phyloP scores from a whole-genome alignment of 805 yeast species.

The Suhomyces pyralidae region DNA sequence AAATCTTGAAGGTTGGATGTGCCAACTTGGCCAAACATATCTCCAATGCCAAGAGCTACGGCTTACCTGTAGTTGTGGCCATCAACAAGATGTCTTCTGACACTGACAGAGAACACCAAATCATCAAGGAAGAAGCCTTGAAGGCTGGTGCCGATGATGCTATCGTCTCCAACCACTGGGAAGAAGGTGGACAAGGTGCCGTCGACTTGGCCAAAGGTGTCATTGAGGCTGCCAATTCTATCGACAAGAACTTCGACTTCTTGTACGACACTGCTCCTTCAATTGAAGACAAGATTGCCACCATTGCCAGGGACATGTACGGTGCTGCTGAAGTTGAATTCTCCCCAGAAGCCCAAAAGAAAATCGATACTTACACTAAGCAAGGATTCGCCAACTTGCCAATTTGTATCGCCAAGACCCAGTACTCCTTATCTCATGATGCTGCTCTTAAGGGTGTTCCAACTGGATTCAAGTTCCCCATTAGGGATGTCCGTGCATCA shows the following conservation, averaged over 20 bases:
- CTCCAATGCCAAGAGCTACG: slow-evolving; percentile 65
- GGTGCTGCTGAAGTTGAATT: slow-evolving; percentile 85
- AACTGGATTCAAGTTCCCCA: slow-evolving; percentile 88
- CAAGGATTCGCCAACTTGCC: slow-evolving; percentile 93
- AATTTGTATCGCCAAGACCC: slow-evolving; percentile 96
- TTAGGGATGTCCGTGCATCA: slow-evolving; percentile 89
- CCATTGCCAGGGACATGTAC: slow-evolving; percentile 74
- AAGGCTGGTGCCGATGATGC: slow-evolving; percentile 81
- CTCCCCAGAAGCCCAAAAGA: slow-evolving; percentile 73
- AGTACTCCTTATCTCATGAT: slow-evolving; percentile 93
- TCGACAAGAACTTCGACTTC: slow-evolving; percentile 46
- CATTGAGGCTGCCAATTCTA: slow-evolving; percentile 54
- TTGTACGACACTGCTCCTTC: slow-evolving; percentile 58
- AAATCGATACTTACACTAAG: slow-evolving; percentile 73
- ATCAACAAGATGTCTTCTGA: slow-evolving; percentile 77
- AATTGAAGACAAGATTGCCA: slow-evolving; percentile 63
- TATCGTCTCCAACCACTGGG: slow-evolving; percentile 82
- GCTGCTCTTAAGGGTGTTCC: slow-evolving; percentile 94
- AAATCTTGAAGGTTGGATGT: slow-evolving; percentile 65
- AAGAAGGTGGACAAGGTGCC: slow-evolving; percentile 82
- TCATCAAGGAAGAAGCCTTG: slow-evolving; percentile 63
- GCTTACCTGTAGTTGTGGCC: slow-evolving; percentile 79
- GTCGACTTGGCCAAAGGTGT: slow-evolving; percentile 70
- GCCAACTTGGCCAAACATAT: slow-evolving; percentile 77
- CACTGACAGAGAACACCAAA: slow-evolving; percentile 62